Percentiles rank a stretch among this genome's conserved stretches.
Conservation (phyloP, 176 grass and related monocot genomes). For the Oryza australiensis region DNA sequence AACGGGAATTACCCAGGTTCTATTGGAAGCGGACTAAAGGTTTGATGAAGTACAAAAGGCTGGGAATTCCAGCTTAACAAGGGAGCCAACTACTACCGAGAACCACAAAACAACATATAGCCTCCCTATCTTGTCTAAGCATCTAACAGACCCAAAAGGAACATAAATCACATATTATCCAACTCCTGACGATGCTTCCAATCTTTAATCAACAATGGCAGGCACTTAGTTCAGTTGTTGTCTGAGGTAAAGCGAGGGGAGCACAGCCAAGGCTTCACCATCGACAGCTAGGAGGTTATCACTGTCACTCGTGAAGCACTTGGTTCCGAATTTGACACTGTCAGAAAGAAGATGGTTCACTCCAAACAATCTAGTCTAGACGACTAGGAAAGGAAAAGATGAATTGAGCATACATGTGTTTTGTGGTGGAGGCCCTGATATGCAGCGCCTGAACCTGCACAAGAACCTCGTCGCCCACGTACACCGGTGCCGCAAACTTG, state of each 20-base stretch:
- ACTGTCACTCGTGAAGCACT: slow-evolving; percentile 55
- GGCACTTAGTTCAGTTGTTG: background rate
- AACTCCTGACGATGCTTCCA: too few species aligned
- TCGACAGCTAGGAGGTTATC: slow-evolving; percentile 41
- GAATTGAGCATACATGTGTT: slow-evolving; percentile 43
- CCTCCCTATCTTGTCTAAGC: background rate
- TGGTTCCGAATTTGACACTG: slow-evolving; percentile 70
- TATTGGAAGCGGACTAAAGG: background rate
- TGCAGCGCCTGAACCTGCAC: slow-evolving; percentile 51
- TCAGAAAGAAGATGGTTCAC: background rate
- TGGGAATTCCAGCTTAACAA: background rate
- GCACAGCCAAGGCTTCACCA: slow-evolving; percentile 56
- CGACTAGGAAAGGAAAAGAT: background rate
- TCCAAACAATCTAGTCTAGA: background rate
- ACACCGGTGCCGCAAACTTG: slow-evolving; percentile 60
- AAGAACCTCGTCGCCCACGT: slow-evolving; percentile 54
- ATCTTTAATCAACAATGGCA: background rate
- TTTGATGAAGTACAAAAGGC: background rate
- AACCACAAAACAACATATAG: background rate
- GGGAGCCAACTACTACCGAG: background rate
- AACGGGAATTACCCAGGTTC: background rate
- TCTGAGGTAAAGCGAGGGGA: slow-evolving; percentile 46
- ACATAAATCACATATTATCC: background rate
- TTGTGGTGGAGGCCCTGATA: slow-evolving; percentile 39
- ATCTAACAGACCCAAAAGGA: background rate